Percentiles rank a stretch among this genome's conserved stretches.
Conservation (phyloP, 139 green algal genomes). For the Picochlorum sp. region DNA sequence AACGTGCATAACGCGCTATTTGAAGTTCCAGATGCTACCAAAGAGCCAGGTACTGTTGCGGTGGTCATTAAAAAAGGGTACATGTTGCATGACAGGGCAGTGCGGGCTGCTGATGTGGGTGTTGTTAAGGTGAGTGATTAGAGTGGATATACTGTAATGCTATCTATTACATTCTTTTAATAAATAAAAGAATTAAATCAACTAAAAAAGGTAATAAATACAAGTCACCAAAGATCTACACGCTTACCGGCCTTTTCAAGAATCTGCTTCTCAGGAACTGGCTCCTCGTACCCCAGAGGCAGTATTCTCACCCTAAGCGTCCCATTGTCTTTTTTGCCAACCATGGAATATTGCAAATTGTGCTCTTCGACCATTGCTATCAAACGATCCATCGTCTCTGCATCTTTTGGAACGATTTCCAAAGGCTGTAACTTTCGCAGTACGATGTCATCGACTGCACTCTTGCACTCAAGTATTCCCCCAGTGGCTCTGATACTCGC, state of each 20-base stretch:
- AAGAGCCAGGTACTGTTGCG: slow-evolving; percentile 63
- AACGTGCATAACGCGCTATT: slow-evolving; percentile 89
- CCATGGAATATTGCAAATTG: background rate
- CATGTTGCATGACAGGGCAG: slow-evolving; percentile 62
- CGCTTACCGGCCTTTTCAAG: background rate
- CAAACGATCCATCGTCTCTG: background rate
- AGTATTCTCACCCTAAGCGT: no score
- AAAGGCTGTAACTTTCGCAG: background rate
- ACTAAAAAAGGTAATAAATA: no score
- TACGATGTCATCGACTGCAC: slow-evolving; percentile 1
- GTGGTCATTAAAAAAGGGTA: slow-evolving; percentile 76
- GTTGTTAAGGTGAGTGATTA: slow-evolving; percentile 30
- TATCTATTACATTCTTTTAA: no score
- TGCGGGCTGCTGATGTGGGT: slow-evolving; percentile 79
- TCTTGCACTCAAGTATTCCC: background rate
- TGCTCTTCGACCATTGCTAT: background rate
- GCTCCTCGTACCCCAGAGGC: background rate
- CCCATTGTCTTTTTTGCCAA: no score
- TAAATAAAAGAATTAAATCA: no score
- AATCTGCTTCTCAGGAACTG: background rate
- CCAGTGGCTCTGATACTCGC: background rate
- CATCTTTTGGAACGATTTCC: slow-evolving; percentile 1
- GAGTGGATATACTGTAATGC: background rate
- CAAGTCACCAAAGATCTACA: background rate
- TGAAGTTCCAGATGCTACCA: slow-evolving; percentile 63